A percentile compares a stretch with the other conserved stretches of the same genome.
phyloP scores from a whole-genome alignment of 768 basidiomycete genomes.

The Boletus rubropictus region DNA sequence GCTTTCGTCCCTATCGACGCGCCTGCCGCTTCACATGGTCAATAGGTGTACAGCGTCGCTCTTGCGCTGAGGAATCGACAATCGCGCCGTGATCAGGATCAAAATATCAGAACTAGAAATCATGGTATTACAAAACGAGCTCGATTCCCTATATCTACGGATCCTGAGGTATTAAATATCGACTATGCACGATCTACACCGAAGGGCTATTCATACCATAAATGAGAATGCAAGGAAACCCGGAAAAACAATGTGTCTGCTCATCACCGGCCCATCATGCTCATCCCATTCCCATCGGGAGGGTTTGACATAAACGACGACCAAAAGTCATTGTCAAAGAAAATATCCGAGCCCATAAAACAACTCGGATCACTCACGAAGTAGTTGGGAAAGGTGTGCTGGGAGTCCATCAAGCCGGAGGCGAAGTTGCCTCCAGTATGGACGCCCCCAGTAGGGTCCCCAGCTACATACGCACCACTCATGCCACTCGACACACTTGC shows the following conservation, averaged over 20 bases:
- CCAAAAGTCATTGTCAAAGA: slow-evolving; percentile 42
- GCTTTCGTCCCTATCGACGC: background rate
- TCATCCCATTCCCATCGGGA: slow-evolving; percentile 18
- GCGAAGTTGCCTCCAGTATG: background rate
- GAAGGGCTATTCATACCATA: too few relatives aligned
- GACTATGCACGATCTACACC: slow-evolving; percentile 3
- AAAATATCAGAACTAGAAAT: background rate
- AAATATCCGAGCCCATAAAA: slow-evolving; percentile 34
- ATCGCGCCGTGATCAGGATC: background rate
- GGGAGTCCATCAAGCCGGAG: slow-evolving; percentile 13
- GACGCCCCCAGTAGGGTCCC: slow-evolving; percentile 1
- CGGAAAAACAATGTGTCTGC: too few relatives aligned
- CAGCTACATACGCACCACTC: slow-evolving; percentile 8
- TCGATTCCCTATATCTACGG: background rate
- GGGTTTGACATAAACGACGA: slow-evolving; percentile 36
- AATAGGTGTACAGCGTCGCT: background rate
- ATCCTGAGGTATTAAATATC: slow-evolving; percentile 7
- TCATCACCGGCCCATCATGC: slow-evolving; percentile 7
- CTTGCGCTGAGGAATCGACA: too few relatives aligned
- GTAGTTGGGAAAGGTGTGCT: slow-evolving; percentile 18
- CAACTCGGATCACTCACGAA: slow-evolving; percentile 27
- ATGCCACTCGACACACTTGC: slow-evolving; percentile 15
- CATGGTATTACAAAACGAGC: slow-evolving; percentile 7
- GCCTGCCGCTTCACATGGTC: background rate
- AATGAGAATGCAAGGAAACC: too few relatives aligned